Percentiles rank a stretch among this genome's conserved stretches.
These are phyloP conservation scores for Aspergillus egyptiacus DNA, from an alignment of 495 filamentous ascomycete species.

Conservation along the genomic window DNA sequence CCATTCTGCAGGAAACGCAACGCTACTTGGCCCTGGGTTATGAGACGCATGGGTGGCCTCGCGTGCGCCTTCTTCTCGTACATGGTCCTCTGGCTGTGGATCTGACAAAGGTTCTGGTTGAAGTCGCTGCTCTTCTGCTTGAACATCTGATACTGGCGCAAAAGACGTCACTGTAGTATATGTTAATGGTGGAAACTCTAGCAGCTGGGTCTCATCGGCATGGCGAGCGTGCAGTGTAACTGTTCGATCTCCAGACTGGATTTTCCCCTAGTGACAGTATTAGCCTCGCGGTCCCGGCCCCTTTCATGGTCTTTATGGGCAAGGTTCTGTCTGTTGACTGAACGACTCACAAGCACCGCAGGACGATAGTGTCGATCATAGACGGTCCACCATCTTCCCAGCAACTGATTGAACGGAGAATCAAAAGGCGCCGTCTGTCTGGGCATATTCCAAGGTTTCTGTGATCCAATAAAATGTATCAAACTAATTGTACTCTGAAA, in stretches of 20 bases:
- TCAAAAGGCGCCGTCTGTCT: constrained; percentile 50
- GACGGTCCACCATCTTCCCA: constrained; percentile 83
- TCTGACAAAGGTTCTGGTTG: background rate
- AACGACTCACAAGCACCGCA: constrained; percentile 20
- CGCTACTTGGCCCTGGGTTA: background rate
- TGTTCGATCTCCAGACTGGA: background rate
- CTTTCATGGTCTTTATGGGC: background rate
- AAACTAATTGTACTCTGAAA: constrained; percentile 81
- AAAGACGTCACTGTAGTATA: background rate
- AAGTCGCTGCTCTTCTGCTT: background rate
- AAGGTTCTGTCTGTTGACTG: background rate
- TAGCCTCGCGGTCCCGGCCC: constrained; percentile 12
- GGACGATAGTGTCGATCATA: constrained; percentile 77
- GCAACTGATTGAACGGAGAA: constrained; percentile 72
- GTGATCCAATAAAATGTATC: constrained; percentile 87
- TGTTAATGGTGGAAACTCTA: background rate
- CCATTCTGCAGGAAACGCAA: background rate
- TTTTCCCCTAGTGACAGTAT: constrained; percentile 16
- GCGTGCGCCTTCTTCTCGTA: background rate
- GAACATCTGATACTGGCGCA: background rate
- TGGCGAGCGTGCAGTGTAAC: background rate
- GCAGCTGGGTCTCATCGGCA: background rate
- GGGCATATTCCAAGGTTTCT: constrained; percentile 82
- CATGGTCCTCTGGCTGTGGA: background rate
- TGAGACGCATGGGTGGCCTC: background rate